These are phyloP conservation scores for Aethionema arabicum DNA, from an alignment of 345 rosid species.

Conservation along the genomic window DNA sequence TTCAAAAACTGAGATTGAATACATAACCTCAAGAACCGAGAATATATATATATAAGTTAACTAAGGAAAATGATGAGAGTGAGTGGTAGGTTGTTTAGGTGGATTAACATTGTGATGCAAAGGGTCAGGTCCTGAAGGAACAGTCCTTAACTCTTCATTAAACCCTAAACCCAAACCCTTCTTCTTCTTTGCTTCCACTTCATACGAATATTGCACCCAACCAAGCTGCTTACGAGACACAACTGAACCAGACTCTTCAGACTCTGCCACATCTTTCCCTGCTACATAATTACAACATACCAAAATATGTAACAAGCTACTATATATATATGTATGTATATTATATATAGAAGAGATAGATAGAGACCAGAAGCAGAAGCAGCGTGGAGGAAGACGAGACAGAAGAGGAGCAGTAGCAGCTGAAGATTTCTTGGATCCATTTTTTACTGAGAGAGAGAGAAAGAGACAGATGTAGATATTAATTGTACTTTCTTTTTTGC, in stretches of 20 bases:
- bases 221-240: too few relatives aligned
- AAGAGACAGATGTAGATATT: background rate
- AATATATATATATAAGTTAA: too few relatives aligned
- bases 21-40: too few relatives aligned
- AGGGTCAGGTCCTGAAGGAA: slow-evolving; percentile 85
- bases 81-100: slow-evolving; percentile 57
- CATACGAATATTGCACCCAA: background rate
- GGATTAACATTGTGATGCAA: slow-evolving; percentile 68
- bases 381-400: slow-evolving; percentile 38
- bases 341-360: background rate
- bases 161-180: slow-evolving; percentile 6
- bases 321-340: background rate
- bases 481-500: slow-evolving; percentile 4
- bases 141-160: slow-evolving; percentile 52
- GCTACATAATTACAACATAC: slow-evolving; percentile 13
- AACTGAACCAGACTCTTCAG: background rate
- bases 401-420: slow-evolving; percentile 31
- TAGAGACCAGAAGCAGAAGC: slow-evolving; percentile 37
- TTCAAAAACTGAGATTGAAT: too few relatives aligned
- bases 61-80: slow-evolving; percentile 23
- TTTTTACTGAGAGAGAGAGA: background rate
- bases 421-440: slow-evolving; percentile 27
- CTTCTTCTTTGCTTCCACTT: slow-evolving; percentile 14
- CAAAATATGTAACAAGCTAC: background rate
- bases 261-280: slow-evolving; percentile 32